These are phyloP conservation scores for Epithele typhae DNA, from an alignment of 768 basidiomycete genomes.

Conservation along the genomic window DNA sequence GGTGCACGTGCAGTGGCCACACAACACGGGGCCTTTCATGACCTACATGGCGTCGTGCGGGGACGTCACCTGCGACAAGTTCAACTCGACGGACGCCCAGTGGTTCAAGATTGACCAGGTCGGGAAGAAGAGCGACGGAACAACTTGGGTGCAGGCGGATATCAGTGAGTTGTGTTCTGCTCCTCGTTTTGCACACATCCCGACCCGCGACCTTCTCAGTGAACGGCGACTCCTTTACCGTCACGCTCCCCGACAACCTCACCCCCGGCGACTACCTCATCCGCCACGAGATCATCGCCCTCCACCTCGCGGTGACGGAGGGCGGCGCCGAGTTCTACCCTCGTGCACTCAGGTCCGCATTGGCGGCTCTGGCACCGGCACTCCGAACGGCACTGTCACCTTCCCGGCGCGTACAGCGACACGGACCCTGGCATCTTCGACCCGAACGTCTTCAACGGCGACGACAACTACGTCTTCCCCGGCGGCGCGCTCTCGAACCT, in stretches of 20 bases:
- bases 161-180: constrained; percentile 14
- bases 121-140: constrained; percentile 18
- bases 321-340: constrained; percentile 79
- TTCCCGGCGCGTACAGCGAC: constrained; percentile 77
- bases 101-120: constrained; percentile 61
- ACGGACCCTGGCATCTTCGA: constrained; percentile 70
- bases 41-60: constrained; percentile 72
- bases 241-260: constrained; percentile 39
- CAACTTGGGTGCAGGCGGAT: constrained; percentile 24
- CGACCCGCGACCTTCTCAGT: constrained; percentile 7
- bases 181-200: background rate
- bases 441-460: constrained; percentile 30
- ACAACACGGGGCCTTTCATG: constrained; percentile 64
- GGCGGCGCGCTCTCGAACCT: constrained; percentile 24
- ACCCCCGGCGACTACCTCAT: constrained; percentile 71
- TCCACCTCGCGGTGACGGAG: constrained; percentile 53
- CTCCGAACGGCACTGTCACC: constrained; percentile 45
- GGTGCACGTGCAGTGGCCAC: constrained; percentile 43
- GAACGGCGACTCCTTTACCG: constrained; percentile 22
- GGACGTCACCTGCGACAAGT: constrained; percentile 50
- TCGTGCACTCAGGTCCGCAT: constrained; percentile 56
- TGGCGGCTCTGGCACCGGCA: constrained; percentile 49
- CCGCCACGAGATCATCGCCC: constrained; percentile 77
- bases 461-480: constrained; percentile 25
- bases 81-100: constrained; percentile 50